Evolutionary conservation across 23 red algal genomes (phyloP).

Genomic region (Cyanidiococcus yangmingshanensis): DNA sequence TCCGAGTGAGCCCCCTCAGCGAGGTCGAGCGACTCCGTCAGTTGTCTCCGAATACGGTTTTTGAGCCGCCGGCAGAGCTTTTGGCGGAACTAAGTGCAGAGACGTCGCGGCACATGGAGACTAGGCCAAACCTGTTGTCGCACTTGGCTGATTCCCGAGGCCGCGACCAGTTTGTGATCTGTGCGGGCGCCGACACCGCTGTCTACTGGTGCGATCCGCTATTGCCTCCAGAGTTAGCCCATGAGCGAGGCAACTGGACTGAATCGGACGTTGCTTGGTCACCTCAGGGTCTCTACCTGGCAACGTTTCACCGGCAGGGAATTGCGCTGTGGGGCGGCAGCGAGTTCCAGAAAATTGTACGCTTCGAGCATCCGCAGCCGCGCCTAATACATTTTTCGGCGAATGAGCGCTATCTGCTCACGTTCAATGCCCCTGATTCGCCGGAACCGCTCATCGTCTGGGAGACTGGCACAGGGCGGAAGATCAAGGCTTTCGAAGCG

Average conservation of each 20-base stretch:
- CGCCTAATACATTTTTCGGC: conserved; percentile 66
- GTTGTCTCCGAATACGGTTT: neutral
- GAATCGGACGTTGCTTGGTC: conserved; percentile 76
- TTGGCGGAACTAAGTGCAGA: neutral
- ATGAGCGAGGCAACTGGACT: conserved; percentile 62
- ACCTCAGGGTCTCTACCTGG: conserved; percentile 69
- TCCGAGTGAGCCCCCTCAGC: conserved; percentile 43
- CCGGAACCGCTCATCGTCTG: conserved; percentile 51
- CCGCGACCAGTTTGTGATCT: conserved; percentile 85
- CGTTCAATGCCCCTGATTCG: conserved; percentile 72
- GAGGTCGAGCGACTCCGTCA: conserved; percentile 26
- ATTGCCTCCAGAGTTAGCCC: conserved; percentile 29
- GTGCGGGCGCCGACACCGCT: conserved; percentile 48
- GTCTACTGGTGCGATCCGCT: conserved; percentile 78
- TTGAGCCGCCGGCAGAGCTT: conserved; percentile 23
- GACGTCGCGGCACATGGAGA: conserved; percentile 29
- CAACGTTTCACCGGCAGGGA: conserved; percentile 83
- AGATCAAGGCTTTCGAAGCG: conserved; percentile 47
- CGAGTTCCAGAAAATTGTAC: conserved; percentile 68
- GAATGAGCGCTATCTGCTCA: conserved; percentile 78
- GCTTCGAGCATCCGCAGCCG: conserved; percentile 72
- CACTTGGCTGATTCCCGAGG: conserved; percentile 74
- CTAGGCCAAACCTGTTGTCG: conserved; percentile 50
- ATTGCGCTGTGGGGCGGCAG: conserved; percentile 80
- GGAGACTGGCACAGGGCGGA: conserved; percentile 58